Base-by-base conservation (phyloP, 345 rosid species). In the Sisymbrium altissimum region DNA sequence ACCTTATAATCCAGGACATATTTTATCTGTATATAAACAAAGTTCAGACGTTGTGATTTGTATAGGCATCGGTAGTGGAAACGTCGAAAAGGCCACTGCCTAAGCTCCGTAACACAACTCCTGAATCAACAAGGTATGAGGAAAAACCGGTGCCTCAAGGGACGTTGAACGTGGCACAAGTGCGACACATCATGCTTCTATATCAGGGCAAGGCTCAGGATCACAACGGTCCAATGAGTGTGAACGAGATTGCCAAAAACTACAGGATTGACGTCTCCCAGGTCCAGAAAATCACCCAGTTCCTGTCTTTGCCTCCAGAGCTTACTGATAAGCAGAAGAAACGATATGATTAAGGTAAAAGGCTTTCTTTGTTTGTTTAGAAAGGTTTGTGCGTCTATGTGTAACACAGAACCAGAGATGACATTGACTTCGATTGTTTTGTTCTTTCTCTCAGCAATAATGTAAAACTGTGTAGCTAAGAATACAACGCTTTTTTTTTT, bases 151-250 rank as follows among this genome's bases (percentile, higher is more conserved):
- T 67, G 64, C 84, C 94, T 61, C 85, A 86, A 36, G 93, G 96
- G 48, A 92, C 94, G 18, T 72, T 95, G 44, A 86, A 86, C 38
- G 85, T 87, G 57, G 89, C 85, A 27, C 98, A 92, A 85, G 75
- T 92, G 59, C 88, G 87, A 50, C 89, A 86, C 45, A 82, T 92
- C 74, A 82, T 92, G 81, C 90, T 84, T 61, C 82, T 92, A 54
- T 80, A 83, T 75, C 88, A 86, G 70, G 99, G 99, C 58, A 92
- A 89, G 74, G 87, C 94, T 11, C 91, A 83, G 35, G 97, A 83
- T 79, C 90, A 85, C 12, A 32, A 64, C 0, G 89, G 92, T 12
- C 85, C 88, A 2, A 86, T 92, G 91, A 84, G 85, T 71, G 71
- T 79, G 33, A 76, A 76, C 7, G 87, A 83, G 76, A 92, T 95